Base-by-base conservation (phyloP, 75 land plant genomes). In the Sequoiadendron giganteum region DNA sequence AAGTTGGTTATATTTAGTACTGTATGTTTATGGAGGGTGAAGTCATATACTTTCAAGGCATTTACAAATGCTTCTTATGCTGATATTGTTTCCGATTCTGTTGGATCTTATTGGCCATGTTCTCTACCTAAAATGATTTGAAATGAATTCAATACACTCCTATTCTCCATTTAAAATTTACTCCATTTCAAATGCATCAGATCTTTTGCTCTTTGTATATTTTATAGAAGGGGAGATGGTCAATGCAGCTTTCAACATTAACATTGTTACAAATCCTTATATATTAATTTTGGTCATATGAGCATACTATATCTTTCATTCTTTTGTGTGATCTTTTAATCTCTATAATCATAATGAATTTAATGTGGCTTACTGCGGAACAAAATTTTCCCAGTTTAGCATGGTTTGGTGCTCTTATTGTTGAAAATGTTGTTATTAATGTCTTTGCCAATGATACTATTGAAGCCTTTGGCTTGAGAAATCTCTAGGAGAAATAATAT, bases 1-100 rank as follows among this genome's bases (percentile, higher is more conserved):
- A 65, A 65, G 68, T 25, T 25, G 28, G 9, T 32, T 94, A 91
- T 70, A 52, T 25, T 65, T 91, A 52, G 88, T 76, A 10, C 39
- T 5, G 40, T 45, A 40, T 45, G 49, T 21, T 28, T 28, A 45
- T 82, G 30, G 14, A 82, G 30, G 30, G 48, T 82, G 28, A 82
- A 82, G 30, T 82, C 1, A 9, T 28, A 25, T 82, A 45, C 52
- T 8, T 45, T 42, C 21, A 40, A 81, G 48, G 28, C 28, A 80
- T 18, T 65, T 65, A 65, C 28, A 42, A 38, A 81, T 45, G 2
- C 2, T 81, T 0, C 30, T 28, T 10, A 28, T 43, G 10, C 10
- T 81, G 45, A 25, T 81, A 40, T 21, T 45, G 48, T 81, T 42
- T 9, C 30, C 11, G 21, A 42, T 81, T 28, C 3, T 81, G 25